phyloP scores from a whole-genome alignment of 1,139 yeast genomes.

The Saccharomyces uvarum region DNA sequence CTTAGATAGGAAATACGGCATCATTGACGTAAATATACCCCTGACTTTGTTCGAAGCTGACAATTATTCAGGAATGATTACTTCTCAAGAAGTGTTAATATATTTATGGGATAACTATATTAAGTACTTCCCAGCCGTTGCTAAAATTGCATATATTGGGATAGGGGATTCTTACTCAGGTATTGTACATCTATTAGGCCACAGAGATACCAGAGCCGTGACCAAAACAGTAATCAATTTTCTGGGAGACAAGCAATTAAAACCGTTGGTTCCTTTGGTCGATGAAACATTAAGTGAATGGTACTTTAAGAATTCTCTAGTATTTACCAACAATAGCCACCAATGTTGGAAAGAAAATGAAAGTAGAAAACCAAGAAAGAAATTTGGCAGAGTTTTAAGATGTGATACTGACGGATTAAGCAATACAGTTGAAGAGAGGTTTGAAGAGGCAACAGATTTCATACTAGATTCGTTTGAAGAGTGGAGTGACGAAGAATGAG shows the following conservation, averaged over 20 bases:
- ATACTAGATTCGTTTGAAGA: slow-evolving; percentile 61
- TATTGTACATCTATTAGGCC: slow-evolving; percentile 79
- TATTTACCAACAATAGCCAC: slow-evolving; percentile 69
- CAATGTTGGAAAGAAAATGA: slow-evolving; percentile 65
- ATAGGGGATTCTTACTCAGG: slow-evolving; percentile 87
- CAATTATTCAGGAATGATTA: slow-evolving; percentile 51
- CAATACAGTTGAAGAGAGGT: slow-evolving; percentile 71
- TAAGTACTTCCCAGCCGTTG: slow-evolving; percentile 58
- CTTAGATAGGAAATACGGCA: slow-evolving; percentile 53
- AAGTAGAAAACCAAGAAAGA: slow-evolving; percentile 73
- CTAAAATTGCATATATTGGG: slow-evolving; percentile 73
- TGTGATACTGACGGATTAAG: slow-evolving; percentile 67
- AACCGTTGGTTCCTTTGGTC: slow-evolving; percentile 74
- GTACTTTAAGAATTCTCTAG: slow-evolving; percentile 80
- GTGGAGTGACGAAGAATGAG: slow-evolving; percentile 32
- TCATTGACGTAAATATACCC: slow-evolving; percentile 79
- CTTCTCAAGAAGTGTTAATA: slow-evolving; percentile 68
- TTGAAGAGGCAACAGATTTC: slow-evolving; percentile 80
- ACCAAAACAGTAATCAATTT: slow-evolving; percentile 72
- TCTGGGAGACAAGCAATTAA: slow-evolving; percentile 55
- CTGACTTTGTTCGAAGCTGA: slow-evolving; percentile 34
- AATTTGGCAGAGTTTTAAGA: slow-evolving; percentile 80
- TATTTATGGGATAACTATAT: slow-evolving; percentile 90
- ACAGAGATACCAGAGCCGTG: slow-evolving; percentile 56
- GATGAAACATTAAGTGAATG: slow-evolving; percentile 82